Conservation (phyloP, 352 stramenopile species). For the Phytophthora uliginosa region DNA sequence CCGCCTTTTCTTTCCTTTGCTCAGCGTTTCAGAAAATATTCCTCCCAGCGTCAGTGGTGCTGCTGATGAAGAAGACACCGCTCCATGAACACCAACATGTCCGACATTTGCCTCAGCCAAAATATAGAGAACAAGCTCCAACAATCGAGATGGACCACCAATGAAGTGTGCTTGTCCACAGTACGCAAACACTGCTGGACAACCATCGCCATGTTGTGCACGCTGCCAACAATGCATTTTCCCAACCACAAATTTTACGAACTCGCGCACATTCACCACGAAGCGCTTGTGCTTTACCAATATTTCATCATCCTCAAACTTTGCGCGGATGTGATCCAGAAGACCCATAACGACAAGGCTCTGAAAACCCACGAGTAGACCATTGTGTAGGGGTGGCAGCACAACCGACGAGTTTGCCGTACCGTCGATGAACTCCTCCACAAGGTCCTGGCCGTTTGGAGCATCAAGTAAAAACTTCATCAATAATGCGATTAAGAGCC, state of each 20-base stretch:
- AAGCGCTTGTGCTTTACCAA: slow-evolving; percentile 65
- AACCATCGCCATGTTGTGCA: slow-evolving; percentile 72
- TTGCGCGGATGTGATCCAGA: slow-evolving; percentile 58
- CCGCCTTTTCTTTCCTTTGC: slow-evolving; percentile 61
- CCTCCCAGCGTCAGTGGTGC: slow-evolving; percentile 50
- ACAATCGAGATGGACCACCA: slow-evolving; percentile 55
- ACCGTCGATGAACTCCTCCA: slow-evolving; percentile 63
- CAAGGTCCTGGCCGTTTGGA: slow-evolving; percentile 55
- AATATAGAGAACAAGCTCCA: slow-evolving; percentile 75
- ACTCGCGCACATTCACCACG: slow-evolving; percentile 64
- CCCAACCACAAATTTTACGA: slow-evolving; percentile 59
- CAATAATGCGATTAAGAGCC: slow-evolving; percentile 60
- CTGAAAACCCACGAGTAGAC: slow-evolving; percentile 64
- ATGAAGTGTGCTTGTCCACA: slow-evolving; percentile 67
- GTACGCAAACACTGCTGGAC: slow-evolving; percentile 55
- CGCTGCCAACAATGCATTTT: slow-evolving; percentile 82
- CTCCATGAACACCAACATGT: slow-evolving; percentile 23
- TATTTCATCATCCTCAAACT: slow-evolving; percentile 54
- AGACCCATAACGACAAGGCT: slow-evolving; percentile 61
- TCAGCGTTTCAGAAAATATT: slow-evolving; percentile 65
- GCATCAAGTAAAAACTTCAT: slow-evolving; percentile 62
- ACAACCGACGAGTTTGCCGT: slow-evolving; percentile 43
- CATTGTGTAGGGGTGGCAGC: slow-evolving; percentile 52
- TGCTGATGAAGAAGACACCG: slow-evolving; percentile 22
- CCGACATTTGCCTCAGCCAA: slow-evolving; percentile 58